These are phyloP conservation scores for Candida ascalaphidarum DNA, from an alignment of 805 yeast species.

Conservation along the genomic window DNA sequence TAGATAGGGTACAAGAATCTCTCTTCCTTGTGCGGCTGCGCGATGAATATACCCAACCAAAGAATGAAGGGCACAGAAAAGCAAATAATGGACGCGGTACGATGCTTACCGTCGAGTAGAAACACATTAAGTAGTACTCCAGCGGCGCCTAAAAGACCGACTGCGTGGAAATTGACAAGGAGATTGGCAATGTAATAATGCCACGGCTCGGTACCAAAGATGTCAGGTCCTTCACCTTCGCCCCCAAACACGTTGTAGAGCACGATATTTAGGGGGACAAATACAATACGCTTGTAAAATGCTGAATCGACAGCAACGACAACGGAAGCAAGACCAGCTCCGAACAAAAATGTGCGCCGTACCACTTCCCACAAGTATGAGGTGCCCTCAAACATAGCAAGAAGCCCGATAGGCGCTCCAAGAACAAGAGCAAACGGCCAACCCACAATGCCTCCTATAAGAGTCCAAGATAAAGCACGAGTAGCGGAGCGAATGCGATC, in stretches of 20 bases:
- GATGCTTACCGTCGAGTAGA: constrained; percentile 3
- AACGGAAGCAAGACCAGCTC: constrained; percentile 10
- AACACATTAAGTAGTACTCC: constrained; percentile 25
- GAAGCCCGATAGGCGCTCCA: constrained; percentile 50
- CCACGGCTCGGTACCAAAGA: constrained; percentile 82
- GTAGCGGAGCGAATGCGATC: not conserved
- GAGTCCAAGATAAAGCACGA: constrained; percentile 37
- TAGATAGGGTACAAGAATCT: constrained; percentile 83
- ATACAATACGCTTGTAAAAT: constrained; percentile 48
- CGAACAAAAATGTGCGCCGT: constrained; percentile 3
- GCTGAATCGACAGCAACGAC: constrained; percentile 45
- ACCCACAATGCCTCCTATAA: constrained; percentile 72
- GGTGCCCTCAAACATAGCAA: constrained; percentile 10
- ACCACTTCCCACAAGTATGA: constrained; percentile 6
- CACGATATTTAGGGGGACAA: constrained; percentile 79
- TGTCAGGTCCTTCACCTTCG: constrained; percentile 75
- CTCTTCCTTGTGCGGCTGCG: constrained; percentile 91
- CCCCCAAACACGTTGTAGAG: constrained; percentile 69
- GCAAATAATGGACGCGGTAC: constrained; percentile 3
- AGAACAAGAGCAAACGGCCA: constrained; percentile 83
- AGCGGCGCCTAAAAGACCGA: constrained; percentile 32
- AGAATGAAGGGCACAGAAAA: constrained; percentile 40
- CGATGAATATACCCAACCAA: constrained; percentile 61
- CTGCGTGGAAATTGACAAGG: constrained; percentile 62
- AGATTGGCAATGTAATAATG: constrained; percentile 63